These are phyloP conservation scores for Carnegiea gigantea DNA, from an alignment of 179 eudicot species.

Conservation along the genomic window DNA sequence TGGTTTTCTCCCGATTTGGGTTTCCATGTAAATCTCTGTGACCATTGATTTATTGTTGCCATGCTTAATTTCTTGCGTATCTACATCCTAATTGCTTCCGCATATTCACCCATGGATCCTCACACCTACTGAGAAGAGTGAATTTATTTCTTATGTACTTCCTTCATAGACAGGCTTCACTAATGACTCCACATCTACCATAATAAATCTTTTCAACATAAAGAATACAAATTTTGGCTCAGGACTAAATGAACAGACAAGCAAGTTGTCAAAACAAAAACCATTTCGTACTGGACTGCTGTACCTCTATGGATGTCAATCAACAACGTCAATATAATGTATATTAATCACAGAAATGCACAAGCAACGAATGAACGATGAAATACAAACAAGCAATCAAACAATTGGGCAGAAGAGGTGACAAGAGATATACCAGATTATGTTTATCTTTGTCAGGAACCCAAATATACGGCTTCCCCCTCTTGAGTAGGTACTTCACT, in stretches of 20 bases:
- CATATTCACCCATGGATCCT: too few relatives aligned
- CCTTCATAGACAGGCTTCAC: neutral
- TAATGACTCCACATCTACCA: neutral
- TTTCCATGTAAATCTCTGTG: too few relatives aligned
- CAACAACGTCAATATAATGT: neutral
- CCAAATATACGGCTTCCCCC: constrained; percentile 80
- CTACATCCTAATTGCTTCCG: too few relatives aligned
- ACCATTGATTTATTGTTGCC: too few relatives aligned
- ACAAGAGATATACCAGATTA: constrained; percentile 53
- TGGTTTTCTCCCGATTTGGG: too few relatives aligned
- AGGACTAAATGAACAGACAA: neutral
- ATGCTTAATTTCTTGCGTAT: too few relatives aligned
- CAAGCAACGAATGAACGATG: constrained; percentile 7
- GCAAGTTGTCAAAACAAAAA: neutral
- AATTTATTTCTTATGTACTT: neutral
- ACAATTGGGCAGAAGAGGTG: neutral
- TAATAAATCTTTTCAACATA: neutral
- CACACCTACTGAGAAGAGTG: neutral
- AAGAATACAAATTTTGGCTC: neutral
- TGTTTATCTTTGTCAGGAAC: constrained; percentile 73
- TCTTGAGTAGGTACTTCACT: constrained; percentile 70
- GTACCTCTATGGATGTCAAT: neutral
- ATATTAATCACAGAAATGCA: neutral
- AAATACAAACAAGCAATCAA: neutral
- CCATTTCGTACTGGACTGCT: neutral